A percentile compares a stretch with the other conserved stretches of the same genome.
Conservation (phyloP, 768 basidiomycete species). For the Leccinum aurantiacum region DNA sequence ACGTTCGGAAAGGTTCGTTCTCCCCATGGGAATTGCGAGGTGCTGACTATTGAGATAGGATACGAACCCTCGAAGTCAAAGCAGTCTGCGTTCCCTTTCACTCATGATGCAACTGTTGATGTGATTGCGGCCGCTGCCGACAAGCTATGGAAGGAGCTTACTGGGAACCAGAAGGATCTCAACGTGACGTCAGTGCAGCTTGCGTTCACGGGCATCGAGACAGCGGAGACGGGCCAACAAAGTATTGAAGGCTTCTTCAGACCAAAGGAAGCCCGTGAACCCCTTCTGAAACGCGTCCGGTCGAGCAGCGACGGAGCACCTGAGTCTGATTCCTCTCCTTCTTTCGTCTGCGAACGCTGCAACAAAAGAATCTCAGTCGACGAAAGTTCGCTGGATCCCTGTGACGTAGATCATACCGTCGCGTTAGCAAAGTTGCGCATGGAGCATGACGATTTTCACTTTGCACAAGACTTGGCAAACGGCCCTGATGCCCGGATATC, state of each 20-base stretch:
- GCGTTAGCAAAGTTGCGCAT: slow-evolving; percentile 45
- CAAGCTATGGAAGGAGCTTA: slow-evolving; percentile 83
- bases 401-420: slow-evolving; percentile 29
- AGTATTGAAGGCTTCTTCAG: slow-evolving; percentile 88
- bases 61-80: slow-evolving; percentile 70
- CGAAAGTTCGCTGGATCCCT: slow-evolving; percentile 15
- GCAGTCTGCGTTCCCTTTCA: slow-evolving; percentile 87
- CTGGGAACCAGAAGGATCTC: slow-evolving; percentile 54
- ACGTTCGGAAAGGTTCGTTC: slow-evolving; percentile 63
- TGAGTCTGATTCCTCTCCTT: slow-evolving; percentile 21
- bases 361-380: slow-evolving; percentile 43
- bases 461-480: slow-evolving; percentile 73
- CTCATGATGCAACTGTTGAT: slow-evolving; percentile 70
- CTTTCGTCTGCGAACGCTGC: slow-evolving; percentile 62
- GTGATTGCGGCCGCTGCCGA: slow-evolving; percentile 72
- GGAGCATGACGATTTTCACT: slow-evolving; percentile 91
- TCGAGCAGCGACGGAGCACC: slow-evolving; percentile 26
- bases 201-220: slow-evolving; percentile 76
- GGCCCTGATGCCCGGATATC: slow-evolving; percentile 25
- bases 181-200: slow-evolving; percentile 74
- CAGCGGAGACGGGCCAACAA: slow-evolving; percentile 74
- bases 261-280: slow-evolving; percentile 23
- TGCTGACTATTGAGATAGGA: slow-evolving; percentile 42
- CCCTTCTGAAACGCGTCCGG: slow-evolving; percentile 40
- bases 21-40: not conserved